A percentile compares a stretch with the other conserved stretches of the same genome.
Evolutionary conservation across 2,329 filamentous ascomycete genomes (phyloP).

Genomic region (Falciphora oryzae): DNA sequence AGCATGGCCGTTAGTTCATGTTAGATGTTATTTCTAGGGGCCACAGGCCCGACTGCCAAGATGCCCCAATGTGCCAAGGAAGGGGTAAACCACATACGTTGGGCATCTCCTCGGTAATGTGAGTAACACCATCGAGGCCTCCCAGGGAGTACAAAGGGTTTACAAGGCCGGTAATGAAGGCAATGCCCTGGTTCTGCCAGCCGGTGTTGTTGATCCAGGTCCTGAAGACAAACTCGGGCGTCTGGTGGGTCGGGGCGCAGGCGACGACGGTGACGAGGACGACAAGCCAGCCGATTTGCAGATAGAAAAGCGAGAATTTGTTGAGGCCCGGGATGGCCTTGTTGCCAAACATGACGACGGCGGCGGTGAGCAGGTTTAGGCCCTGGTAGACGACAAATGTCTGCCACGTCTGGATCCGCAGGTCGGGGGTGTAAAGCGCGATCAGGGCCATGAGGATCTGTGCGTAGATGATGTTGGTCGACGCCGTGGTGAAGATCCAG

Average conservation of each 20-base stretch:
- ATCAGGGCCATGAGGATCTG: conserved; percentile 35
- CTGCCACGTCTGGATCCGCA: conserved; percentile 39
- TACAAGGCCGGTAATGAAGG: conserved; percentile 44
- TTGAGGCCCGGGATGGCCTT: conserved; percentile 36
- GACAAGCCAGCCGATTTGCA: conserved; percentile 40
- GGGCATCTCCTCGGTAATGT: conserved; percentile 47
- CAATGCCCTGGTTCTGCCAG: conserved; percentile 42
- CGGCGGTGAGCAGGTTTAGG: conserved; percentile 36
- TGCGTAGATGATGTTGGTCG: conserved; percentile 38
- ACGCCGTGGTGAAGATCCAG: conserved; percentile 39
- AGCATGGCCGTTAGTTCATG: background rate
- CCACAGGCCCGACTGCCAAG: too few relatives aligned
- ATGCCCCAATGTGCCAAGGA: too few relatives aligned
- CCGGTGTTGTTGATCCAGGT: conserved; percentile 49
- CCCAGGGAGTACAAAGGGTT: conserved; percentile 42
- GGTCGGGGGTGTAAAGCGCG: conserved; percentile 32
- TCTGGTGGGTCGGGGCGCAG: conserved; percentile 37
- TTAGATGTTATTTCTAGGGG: background rate
- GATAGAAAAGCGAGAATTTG: conserved; percentile 38
- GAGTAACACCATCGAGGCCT: conserved; percentile 41
- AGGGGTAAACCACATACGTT: conserved; percentile 18
- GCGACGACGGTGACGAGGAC: conserved; percentile 42
- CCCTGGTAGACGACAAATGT: conserved; percentile 39
- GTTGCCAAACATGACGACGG: conserved; percentile 43
- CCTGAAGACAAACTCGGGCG: conserved; percentile 42